These are phyloP conservation scores for Lachnellula cervina DNA, from an alignment of 2,329 filamentous ascomycete species.

Conservation along the genomic window DNA sequence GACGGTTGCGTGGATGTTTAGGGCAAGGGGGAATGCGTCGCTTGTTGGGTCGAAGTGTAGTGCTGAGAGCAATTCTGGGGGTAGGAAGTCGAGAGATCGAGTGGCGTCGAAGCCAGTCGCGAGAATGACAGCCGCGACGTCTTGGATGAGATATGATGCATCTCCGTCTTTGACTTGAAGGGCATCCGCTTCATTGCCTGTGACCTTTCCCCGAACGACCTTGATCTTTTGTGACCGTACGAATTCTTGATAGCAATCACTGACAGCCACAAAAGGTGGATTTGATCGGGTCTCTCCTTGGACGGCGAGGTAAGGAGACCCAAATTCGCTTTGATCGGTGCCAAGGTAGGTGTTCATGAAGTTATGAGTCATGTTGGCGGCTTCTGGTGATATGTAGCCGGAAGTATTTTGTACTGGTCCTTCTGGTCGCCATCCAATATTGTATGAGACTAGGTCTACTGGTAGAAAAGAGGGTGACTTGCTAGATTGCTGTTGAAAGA, in stretches of 20 bases:
- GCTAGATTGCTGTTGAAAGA: slow-evolving; percentile 29
- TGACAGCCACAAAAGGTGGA: slow-evolving; percentile 65
- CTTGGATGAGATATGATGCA: slow-evolving; percentile 36
- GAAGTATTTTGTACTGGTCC: slow-evolving; percentile 57
- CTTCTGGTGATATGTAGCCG: slow-evolving; percentile 57
- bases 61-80: slow-evolving; percentile 46
- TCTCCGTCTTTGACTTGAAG: slow-evolving; percentile 31
- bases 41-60: slow-evolving; percentile 51
- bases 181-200: neutral
- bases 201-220: slow-evolving; percentile 29
- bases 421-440: slow-evolving; percentile 56
- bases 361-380: slow-evolving; percentile 49
- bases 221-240: slow-evolving; percentile 60
- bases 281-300: slow-evolving; percentile 29
- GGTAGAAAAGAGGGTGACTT: slow-evolving; percentile 62
- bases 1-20: slow-evolving; percentile 64
- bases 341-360: slow-evolving; percentile 47
- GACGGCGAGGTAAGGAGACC: slow-evolving; percentile 31
- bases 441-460: slow-evolving; percentile 67
- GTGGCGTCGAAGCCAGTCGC: slow-evolving; percentile 71
- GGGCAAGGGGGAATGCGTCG: slow-evolving; percentile 52
- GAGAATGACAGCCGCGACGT: slow-evolving; percentile 64
- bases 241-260: slow-evolving; percentile 69
- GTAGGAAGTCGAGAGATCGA: slow-evolving; percentile 60
- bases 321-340: slow-evolving; percentile 48